A percentile compares a stretch with the other conserved stretches of the same genome.
Conservation (phyloP, 208 protist genomes). For the Crithidia thermophila region DNA sequence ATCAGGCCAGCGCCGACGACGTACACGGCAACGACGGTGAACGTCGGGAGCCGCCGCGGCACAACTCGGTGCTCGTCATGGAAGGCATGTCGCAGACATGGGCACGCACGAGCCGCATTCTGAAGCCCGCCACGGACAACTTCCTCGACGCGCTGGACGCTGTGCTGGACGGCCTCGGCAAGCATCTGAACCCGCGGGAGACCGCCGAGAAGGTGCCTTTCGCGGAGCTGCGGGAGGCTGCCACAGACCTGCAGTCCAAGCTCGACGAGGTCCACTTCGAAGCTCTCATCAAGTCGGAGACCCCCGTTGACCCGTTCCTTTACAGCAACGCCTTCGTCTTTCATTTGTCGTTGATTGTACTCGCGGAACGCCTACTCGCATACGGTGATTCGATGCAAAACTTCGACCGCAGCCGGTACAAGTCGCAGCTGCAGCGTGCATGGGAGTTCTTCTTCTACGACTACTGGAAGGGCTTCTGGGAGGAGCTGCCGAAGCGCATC, state of each 20-base stretch:
- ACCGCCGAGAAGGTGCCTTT: constrained; percentile 46
- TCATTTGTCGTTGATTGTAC: constrained; percentile 32
- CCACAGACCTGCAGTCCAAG: constrained; percentile 38
- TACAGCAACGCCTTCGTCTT: constrained; percentile 43
- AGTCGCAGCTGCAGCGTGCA: constrained; percentile 31
- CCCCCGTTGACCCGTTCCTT: constrained; percentile 35
- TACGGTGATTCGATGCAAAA: constrained; percentile 39
- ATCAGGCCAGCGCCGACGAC: too few relatives aligned
- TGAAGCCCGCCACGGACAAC: constrained; percentile 22
- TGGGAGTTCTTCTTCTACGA: constrained; percentile 69
- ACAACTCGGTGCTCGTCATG: neutral
- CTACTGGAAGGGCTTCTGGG: constrained; percentile 62
- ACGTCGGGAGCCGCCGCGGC: too few relatives aligned
- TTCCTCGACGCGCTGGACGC: constrained; percentile 38
- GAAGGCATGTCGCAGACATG: constrained; percentile 11
- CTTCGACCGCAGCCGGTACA: constrained; percentile 64
- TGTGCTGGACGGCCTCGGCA: constrained; percentile 40
- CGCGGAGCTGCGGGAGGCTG: constrained; percentile 35
- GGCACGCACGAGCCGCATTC: constrained; percentile 11
- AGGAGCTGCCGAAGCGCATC: constrained; percentile 54
- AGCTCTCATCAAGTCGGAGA: constrained; percentile 30
- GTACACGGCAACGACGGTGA: too few relatives aligned
- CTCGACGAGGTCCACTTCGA: constrained; percentile 56
- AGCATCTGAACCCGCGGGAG: constrained; percentile 44
- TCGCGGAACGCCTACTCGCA: constrained; percentile 44